Conservation (phyloP, 768 basidiomycete genomes). For the Agaricus blazei region DNA sequence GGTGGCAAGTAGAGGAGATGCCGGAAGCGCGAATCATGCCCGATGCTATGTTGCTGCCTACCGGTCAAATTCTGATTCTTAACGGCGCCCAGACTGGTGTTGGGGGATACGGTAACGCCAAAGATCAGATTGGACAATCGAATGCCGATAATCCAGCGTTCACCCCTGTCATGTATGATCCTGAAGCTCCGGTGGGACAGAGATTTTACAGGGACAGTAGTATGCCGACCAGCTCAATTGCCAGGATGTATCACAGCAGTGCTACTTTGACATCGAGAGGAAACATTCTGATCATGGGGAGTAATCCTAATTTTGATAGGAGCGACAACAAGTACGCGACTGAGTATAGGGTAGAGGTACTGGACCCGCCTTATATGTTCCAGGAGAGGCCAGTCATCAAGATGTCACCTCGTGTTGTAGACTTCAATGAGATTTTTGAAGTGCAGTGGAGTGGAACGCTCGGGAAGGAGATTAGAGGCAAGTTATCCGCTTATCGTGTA, state of each 20-base stretch:
- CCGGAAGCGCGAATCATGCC: slow-evolving; percentile 72
- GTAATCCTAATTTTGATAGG: slow-evolving; percentile 79
- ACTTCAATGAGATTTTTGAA: slow-evolving; percentile 40
- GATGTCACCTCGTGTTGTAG: slow-evolving; percentile 28
- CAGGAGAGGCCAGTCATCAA: slow-evolving; percentile 50
- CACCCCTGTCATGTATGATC: slow-evolving; percentile 67
- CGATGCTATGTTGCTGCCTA: slow-evolving; percentile 78
- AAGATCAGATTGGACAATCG: slow-evolving; percentile 62
- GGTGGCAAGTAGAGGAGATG: slow-evolving; percentile 76
- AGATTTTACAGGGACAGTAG: slow-evolving; percentile 52
- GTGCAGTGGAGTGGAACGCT: slow-evolving; percentile 34
- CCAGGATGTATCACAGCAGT: slow-evolving; percentile 79
- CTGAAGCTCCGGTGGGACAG: slow-evolving; percentile 42
- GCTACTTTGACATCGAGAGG: slow-evolving; percentile 73
- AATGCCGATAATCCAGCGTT: slow-evolving; percentile 74
- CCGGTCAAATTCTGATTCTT: slow-evolving; percentile 66
- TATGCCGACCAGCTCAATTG: slow-evolving; percentile 61
- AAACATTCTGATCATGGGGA: slow-evolving; percentile 74
- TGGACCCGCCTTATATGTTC: slow-evolving; percentile 78
- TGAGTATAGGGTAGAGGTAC: slow-evolving; percentile 86
- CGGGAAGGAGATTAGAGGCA: slow-evolving; percentile 46
- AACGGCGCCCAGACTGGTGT: slow-evolving; percentile 75
- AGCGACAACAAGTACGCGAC: slow-evolving; percentile 72
- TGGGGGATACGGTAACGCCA: slow-evolving; percentile 75
- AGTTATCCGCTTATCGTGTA: background rate